Evolutionary conservation across 1,284 basidiomycete species (phyloP).

Genomic region (Rugosomyces carneus): DNA sequence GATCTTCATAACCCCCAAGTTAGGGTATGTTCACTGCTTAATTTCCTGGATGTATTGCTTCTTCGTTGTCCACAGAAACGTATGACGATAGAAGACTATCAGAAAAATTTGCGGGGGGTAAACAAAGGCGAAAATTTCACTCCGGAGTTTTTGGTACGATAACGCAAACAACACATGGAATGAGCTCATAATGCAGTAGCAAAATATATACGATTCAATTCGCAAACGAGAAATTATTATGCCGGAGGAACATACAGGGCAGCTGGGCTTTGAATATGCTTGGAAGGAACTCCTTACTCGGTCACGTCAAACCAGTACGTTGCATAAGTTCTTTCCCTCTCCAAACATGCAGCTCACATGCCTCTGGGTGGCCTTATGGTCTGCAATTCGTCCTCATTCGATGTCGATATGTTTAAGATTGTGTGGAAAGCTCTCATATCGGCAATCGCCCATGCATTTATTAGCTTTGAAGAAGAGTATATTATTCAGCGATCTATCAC

Average conservation of each 20-base stretch:
- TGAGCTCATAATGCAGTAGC: constrained; percentile 36
- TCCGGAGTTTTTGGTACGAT: constrained; percentile 70
- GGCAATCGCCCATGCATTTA: constrained; percentile 89
- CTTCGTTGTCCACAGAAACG: constrained; percentile 60
- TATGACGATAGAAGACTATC: constrained; percentile 95
- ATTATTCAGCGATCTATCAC: constrained; percentile 92
- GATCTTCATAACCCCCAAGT: constrained; percentile 98
- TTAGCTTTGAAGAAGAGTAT: constrained; percentile 94
- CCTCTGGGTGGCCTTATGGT: constrained; percentile 67
- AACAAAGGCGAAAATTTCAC: constrained; percentile 87
- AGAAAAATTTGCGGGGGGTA: constrained; percentile 87
- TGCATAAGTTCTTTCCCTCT: not conserved
- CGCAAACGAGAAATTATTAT: constrained; percentile 93
- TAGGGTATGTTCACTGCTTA: constrained; percentile 47
- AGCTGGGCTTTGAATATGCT: constrained; percentile 96
- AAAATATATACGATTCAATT: constrained; percentile 90
- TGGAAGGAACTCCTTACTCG: constrained; percentile 94
- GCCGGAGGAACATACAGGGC: constrained; percentile 97
- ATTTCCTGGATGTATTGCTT: not conserved
- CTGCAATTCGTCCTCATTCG: constrained; percentile 78
- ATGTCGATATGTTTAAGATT: constrained; percentile 88
- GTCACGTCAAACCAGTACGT: constrained; percentile 72
- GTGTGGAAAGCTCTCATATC: constrained; percentile 92
- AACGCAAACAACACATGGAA: not conserved
- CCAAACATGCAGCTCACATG: constrained; percentile 2